These are phyloP conservation scores for Knufia fluminis DNA, from an alignment of 2,329 filamentous ascomycete genomes.

Conservation along the genomic window DNA sequence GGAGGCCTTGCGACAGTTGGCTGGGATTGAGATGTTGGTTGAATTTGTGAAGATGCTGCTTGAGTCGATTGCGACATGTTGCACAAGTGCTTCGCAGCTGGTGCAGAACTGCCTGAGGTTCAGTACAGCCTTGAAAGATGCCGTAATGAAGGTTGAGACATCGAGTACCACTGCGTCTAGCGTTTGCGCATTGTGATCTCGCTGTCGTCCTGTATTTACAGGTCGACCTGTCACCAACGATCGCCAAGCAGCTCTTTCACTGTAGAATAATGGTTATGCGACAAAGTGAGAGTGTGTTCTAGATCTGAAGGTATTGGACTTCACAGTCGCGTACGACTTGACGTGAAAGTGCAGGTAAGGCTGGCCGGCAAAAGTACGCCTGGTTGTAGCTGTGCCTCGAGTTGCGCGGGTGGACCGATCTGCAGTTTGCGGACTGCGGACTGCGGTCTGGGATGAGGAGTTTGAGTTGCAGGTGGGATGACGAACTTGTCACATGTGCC, in stretches of 20 bases:
- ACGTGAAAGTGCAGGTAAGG: neutral
- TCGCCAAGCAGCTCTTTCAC: neutral
- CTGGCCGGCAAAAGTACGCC: neutral
- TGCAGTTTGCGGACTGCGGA: too few species aligned
- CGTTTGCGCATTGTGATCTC: slow-evolving; percentile 6
- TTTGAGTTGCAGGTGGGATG: neutral
- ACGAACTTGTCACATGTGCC: neutral
- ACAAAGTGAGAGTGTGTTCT: neutral
- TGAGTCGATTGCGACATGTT: slow-evolving; percentile 8
- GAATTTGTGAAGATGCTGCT: slow-evolving; percentile 2
- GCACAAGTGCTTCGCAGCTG: neutral
- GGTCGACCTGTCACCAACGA: neutral
- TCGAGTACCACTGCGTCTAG: slow-evolving; percentile 3
- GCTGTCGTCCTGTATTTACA: neutral
- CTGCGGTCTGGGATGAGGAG: neutral
- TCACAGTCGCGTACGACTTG: neutral
- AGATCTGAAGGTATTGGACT: neutral
- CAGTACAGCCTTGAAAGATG: neutral
- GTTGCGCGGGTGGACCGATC: neutral
- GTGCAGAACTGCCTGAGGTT: neutral
- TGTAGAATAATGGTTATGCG: too few species aligned
- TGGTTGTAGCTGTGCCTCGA: neutral
- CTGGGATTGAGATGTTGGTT: neutral
- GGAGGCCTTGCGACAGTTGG: neutral
- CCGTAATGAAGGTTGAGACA: neutral